These are phyloP conservation scores for Furculomyces boomerangus DNA, from an alignment of 371 early-diverging fungal genomes.

Conservation along the genomic window DNA sequence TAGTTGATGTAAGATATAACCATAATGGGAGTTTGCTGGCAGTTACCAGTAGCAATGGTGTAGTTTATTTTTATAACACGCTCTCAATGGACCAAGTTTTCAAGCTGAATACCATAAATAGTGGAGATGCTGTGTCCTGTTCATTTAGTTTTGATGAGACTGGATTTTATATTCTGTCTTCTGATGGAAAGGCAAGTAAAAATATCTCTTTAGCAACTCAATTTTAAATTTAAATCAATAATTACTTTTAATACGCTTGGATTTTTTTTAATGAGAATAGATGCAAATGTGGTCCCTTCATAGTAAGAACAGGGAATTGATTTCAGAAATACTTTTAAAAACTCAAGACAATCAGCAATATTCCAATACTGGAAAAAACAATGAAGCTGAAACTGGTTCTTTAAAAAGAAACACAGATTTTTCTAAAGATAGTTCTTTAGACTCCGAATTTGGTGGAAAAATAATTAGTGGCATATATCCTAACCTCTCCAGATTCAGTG, in stretches of 20 bases:
- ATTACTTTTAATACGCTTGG: background rate
- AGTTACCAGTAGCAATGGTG: conserved; percentile 11
- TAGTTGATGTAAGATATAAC: conserved; percentile 16
- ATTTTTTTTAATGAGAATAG: background rate
- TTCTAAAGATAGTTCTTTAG: background rate
- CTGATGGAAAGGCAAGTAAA: conserved; percentile 12
- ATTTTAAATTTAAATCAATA: background rate
- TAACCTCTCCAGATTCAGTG: background rate
- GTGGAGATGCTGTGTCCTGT: conserved; percentile 8
- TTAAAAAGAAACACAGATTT: background rate
- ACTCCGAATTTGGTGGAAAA: no score
- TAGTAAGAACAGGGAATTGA: background rate
- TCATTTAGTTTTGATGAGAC: conserved; percentile 20
- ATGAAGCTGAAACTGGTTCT: background rate
- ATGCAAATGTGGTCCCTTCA: conserved; percentile 1
- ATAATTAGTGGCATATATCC: no score
- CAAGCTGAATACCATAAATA: conserved; percentile 7
- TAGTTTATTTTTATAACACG: conserved; percentile 11
- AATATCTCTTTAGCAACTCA: background rate
- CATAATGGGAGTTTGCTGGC: conserved; percentile 20
- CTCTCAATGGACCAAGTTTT: conserved; percentile 15
- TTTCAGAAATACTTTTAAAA: background rate
- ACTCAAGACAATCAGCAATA: background rate
- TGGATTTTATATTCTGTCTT: conserved; percentile 12
- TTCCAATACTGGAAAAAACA: background rate